These are phyloP conservation scores for Fusarium sp. DNA, from an alignment of 2,329 filamentous ascomycete species.

Conservation along the genomic window DNA sequence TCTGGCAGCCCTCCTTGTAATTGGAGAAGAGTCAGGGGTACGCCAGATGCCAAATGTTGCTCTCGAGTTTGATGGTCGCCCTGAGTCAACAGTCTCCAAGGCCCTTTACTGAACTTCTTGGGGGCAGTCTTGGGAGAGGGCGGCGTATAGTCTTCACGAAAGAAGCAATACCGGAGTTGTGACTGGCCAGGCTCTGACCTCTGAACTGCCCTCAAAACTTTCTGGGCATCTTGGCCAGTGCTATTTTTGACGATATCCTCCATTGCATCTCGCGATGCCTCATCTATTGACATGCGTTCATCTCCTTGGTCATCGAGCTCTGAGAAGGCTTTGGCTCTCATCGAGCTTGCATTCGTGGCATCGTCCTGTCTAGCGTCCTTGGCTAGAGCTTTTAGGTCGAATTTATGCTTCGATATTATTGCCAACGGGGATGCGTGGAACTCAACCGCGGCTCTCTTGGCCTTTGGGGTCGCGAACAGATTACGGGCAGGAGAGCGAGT, in stretches of 20 bases:
- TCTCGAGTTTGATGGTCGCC: conserved; percentile 60
- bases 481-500: conserved; percentile 36
- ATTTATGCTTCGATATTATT: conserved; percentile 68
- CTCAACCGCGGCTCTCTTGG: conserved; percentile 60
- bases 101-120: conserved; percentile 52
- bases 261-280: conserved; percentile 44
- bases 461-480: conserved; percentile 58
- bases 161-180: conserved; percentile 63
- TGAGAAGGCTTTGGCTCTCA: conserved; percentile 56
- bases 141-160: conserved; percentile 53
- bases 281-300: conserved; percentile 15
- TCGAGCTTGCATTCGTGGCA: conserved; percentile 68
- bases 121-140: conserved; percentile 46
- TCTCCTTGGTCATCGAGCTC: conserved; percentile 30
- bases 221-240: conserved; percentile 60
- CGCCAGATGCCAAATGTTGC: conserved; percentile 72
- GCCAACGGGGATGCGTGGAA: conserved; percentile 63
- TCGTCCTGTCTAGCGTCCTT: conserved; percentile 70
- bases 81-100: conserved; percentile 64
- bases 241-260: conserved; percentile 53
- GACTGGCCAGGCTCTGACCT: conserved; percentile 58
- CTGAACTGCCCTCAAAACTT: conserved; percentile 63
- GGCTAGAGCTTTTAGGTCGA: conserved; percentile 72
- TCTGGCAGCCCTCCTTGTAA: conserved; percentile 64
- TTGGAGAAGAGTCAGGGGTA: conserved; percentile 65